Evolutionary conservation across 805 yeast genomes (phyloP).

Genomic region (Candida morakotiae): DNA sequence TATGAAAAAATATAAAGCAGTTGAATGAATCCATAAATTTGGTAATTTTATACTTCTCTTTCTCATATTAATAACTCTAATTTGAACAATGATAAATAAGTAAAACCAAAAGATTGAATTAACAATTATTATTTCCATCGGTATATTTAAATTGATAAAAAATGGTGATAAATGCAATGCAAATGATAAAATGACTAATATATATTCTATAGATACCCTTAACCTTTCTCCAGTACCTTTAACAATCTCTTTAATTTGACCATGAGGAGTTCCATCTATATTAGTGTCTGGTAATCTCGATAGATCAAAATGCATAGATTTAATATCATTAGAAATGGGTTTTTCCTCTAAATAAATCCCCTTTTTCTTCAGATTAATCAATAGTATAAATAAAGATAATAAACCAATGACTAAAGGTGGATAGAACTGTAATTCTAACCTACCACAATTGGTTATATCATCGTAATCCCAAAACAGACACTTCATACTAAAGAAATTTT

Average conservation of each 20-base stretch:
- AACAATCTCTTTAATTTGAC: constrained; percentile 42
- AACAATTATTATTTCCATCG: constrained; percentile 21
- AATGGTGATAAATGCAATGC: constrained; percentile 31
- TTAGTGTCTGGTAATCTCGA: constrained; percentile 48
- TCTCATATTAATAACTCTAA: constrained; percentile 35
- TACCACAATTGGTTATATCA: constrained; percentile 53
- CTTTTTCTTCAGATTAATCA: constrained; percentile 13
- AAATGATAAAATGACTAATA: constrained; percentile 43
- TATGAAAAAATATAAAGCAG: constrained; percentile 46
- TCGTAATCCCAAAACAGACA: constrained; percentile 52
- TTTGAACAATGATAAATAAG: constrained; percentile 30
- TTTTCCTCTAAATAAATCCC: constrained; percentile 21
- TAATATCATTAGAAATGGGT: constrained; percentile 28
- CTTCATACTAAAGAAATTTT: not conserved
- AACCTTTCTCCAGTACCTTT: constrained; percentile 51
- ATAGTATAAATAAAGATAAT: constrained; percentile 23
- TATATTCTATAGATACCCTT: constrained; percentile 47
- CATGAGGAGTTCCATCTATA: constrained; percentile 61
- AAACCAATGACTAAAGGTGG: constrained; percentile 27
- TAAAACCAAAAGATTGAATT: constrained; percentile 42
- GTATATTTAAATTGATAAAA: constrained; percentile 24
- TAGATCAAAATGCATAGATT: constrained; percentile 65
- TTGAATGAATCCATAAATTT: constrained; percentile 60
- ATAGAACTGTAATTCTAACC: constrained; percentile 35
- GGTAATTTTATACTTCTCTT: constrained; percentile 40